These are phyloP conservation scores for Pythium pyrilobum DNA, from an alignment of 352 stramenopile genomes.

Conservation along the genomic window DNA sequence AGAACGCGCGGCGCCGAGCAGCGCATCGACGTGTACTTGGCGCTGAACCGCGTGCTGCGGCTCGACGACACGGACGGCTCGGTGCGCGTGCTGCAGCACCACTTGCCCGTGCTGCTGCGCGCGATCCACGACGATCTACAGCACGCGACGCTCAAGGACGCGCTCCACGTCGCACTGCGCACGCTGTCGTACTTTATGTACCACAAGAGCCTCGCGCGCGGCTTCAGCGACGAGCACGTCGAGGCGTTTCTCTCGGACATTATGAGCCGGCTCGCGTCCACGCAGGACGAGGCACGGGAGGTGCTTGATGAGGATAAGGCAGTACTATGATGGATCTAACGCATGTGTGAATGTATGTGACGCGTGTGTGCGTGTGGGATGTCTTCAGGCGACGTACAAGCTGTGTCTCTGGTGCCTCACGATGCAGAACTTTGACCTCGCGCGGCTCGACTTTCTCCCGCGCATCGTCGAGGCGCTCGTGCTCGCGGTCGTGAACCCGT, in stretches of 20 bases:
- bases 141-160: slow-evolving; percentile 28
- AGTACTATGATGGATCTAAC: too few relatives aligned
- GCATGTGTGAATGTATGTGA: too few relatives aligned
- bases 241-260: slow-evolving; percentile 43
- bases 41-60: slow-evolving; percentile 48
- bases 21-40: slow-evolving; percentile 47
- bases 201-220: slow-evolving; percentile 30
- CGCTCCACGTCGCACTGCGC: slow-evolving; percentile 37
- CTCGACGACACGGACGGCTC: slow-evolving; percentile 48
- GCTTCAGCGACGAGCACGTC: slow-evolving; percentile 35
- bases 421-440: slow-evolving; percentile 48
- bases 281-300: slow-evolving; percentile 48
- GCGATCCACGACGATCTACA: slow-evolving; percentile 48
- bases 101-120: slow-evolving; percentile 29
- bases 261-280: slow-evolving; percentile 43
- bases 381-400: slow-evolving; percentile 59
- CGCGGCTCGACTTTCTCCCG: slow-evolving; percentile 39
- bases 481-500: slow-evolving; percentile 66
- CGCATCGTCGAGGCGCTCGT: slow-evolving; percentile 57
- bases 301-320: too few relatives aligned
- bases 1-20: slow-evolving; percentile 28
- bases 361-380: background rate
- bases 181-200: slow-evolving; percentile 73
- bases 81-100: slow-evolving; percentile 31
- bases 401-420: slow-evolving; percentile 60